Evolutionary conservation across 2,329 filamentous ascomycete genomes (phyloP).

Genomic region (Verticillium longisporum): DNA sequence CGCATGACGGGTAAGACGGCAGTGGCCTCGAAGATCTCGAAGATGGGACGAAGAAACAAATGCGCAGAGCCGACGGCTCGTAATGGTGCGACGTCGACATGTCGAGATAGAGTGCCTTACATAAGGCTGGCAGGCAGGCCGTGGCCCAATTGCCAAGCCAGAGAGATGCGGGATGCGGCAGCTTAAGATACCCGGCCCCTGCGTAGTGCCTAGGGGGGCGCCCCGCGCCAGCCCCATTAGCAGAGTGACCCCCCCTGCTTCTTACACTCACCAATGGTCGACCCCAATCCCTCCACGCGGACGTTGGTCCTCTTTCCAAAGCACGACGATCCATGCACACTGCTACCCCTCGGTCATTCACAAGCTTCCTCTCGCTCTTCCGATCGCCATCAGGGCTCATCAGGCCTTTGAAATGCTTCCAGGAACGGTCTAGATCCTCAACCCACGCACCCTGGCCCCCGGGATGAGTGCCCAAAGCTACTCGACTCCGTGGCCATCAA

Average conservation of each 20-base stretch:
- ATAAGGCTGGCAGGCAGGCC: neutral
- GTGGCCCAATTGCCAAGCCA: neutral
- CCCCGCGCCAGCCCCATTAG: neutral
- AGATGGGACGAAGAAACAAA: neutral
- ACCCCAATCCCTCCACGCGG: neutral
- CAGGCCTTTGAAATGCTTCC: neutral
- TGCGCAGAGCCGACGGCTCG: neutral
- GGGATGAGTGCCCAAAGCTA: neutral
- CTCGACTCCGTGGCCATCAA: neutral
- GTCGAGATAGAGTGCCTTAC: neutral
- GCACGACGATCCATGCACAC: neutral
- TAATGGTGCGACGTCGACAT: neutral
- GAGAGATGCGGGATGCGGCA: neutral
- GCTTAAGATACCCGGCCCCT: neutral
- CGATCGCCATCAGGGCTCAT: neutral
- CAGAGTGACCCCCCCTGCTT: neutral
- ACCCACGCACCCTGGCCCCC: neutral
- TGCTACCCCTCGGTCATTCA: neutral
- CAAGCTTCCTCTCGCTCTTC: neutral
- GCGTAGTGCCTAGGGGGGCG: neutral
- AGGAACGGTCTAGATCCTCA: neutral
- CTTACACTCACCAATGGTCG: neutral
- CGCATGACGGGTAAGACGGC: neutral
- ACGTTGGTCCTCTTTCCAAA: neutral
- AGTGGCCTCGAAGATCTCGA: neutral